Percentiles rank a stretch among this genome's conserved stretches.
Conservation (phyloP, 1,139 yeast genomes). For the Waltiozyma sp. region DNA sequence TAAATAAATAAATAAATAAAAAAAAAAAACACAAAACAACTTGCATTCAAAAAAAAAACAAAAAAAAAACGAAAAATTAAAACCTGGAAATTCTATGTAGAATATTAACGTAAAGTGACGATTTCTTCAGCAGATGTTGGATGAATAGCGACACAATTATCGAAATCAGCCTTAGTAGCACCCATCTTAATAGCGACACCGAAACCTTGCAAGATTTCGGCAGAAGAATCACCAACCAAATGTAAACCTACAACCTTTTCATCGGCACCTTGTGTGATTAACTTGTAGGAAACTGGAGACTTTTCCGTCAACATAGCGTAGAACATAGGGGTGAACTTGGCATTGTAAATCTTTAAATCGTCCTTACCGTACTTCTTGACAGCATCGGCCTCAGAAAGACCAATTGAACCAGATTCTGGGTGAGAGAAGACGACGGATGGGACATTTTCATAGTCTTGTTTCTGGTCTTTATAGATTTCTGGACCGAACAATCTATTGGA, state of each 20-base stretch:
- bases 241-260: constrained; percentile 96
- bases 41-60: too few relatives aligned
- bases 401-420: constrained; percentile 95
- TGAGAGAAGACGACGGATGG: constrained; percentile 94
- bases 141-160: constrained; percentile 92
- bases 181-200: constrained; percentile 98
- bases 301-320: constrained; percentile 82
- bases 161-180: constrained; percentile 92
- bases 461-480: constrained; percentile 47
- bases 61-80: too few relatives aligned
- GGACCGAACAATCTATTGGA: constrained; percentile 89
- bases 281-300: constrained; percentile 79
- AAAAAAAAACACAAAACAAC: too few relatives aligned
- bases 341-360: constrained; percentile 68
- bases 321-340: constrained; percentile 85
- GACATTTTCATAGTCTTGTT: constrained; percentile 73
- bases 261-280: constrained; percentile 64
- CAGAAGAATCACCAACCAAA: constrained; percentile 77
- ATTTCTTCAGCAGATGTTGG: constrained; percentile 98
- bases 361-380: constrained; percentile 68
- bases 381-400: constrained; percentile 73
- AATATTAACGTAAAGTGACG: constrained; percentile 47
- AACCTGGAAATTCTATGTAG: too few relatives aligned
- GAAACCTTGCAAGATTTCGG: constrained; percentile 94
- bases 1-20: not conserved